Percentiles rank a stretch among this genome's conserved stretches.
Conservation (phyloP, 2,329 filamentous ascomycete species). For the Sarocladium strictum region DNA sequence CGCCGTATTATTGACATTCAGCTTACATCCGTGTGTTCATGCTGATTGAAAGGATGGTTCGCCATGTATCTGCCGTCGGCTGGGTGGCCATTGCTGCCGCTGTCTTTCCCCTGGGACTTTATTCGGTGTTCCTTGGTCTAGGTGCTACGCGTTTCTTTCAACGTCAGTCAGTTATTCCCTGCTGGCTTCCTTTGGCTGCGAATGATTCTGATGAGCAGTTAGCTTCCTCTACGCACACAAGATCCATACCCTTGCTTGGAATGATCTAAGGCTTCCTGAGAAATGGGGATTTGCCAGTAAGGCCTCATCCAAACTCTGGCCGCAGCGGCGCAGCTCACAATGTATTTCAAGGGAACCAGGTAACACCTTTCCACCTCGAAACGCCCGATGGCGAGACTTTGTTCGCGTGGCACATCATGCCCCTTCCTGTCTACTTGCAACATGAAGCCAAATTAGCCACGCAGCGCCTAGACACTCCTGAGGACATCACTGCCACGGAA, state of each 20-base stretch:
- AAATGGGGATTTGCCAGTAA: constrained; percentile 80
- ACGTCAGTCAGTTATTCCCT: constrained; percentile 57
- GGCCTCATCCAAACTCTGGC: constrained; percentile 10
- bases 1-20: too few species aligned
- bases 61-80: constrained; percentile 9
- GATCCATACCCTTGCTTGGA: constrained; percentile 65
- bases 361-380: constrained; percentile 73
- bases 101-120: constrained; percentile 55
- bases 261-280: constrained; percentile 70
- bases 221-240: constrained; percentile 83
- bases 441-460: constrained; percentile 58
- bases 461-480: constrained; percentile 39
- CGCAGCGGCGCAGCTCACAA: not conserved
- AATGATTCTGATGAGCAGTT: constrained; percentile 13
- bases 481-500: constrained; percentile 49
- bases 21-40: too few species aligned
- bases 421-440: constrained; percentile 67
- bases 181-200: not conserved
- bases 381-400: constrained; percentile 72
- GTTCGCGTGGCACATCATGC: constrained; percentile 88
- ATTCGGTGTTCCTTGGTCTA: constrained; percentile 59
- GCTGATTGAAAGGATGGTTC: too few species aligned
- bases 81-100: constrained; percentile 45
- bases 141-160: constrained; percentile 68
- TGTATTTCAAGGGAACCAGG: constrained; percentile 64